Evolutionary conservation across 768 basidiomycete genomes (phyloP).

Genomic region (Naganishia vaughanmartiniae): DNA sequence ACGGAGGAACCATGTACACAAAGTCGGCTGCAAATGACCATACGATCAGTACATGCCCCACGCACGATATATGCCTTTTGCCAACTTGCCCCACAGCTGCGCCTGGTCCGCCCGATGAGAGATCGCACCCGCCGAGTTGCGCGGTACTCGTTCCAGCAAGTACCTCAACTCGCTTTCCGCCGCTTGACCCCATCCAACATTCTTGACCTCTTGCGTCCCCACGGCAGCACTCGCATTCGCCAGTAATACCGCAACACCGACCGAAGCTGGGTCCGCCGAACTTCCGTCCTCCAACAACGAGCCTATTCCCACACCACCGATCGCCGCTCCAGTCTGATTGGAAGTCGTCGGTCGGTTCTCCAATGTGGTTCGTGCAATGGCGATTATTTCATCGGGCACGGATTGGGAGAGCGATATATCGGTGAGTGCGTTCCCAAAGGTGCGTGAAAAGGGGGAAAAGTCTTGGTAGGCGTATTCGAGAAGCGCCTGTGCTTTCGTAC

Average conservation of each 20-base stretch:
- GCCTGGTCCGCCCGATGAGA: constrained; percentile 52
- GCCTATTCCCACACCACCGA: constrained; percentile 22
- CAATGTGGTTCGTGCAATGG: constrained; percentile 43
- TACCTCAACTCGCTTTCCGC: constrained; percentile 44
- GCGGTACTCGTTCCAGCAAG: constrained; percentile 45
- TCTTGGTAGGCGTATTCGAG: constrained; percentile 47
- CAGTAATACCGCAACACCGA: constrained; percentile 43
- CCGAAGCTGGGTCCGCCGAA: constrained; percentile 50
- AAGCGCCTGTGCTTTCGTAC: constrained; percentile 44
- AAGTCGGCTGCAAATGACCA: constrained; percentile 47
- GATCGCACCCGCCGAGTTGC: constrained; percentile 52
- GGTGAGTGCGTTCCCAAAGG: constrained; percentile 10
- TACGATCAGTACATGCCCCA: neutral
- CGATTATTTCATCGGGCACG: constrained; percentile 35
- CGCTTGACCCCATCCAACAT: constrained; percentile 45
- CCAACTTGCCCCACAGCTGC: constrained; percentile 46
- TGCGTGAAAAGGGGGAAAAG: constrained; percentile 38
- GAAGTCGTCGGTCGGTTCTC: constrained; percentile 39
- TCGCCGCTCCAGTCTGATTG: constrained; percentile 11
- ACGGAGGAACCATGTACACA: constrained; percentile 57
- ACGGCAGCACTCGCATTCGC: constrained; percentile 34
- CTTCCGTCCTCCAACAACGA: constrained; percentile 44
- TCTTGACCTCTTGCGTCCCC: constrained; percentile 37
- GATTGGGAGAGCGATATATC: constrained; percentile 33
- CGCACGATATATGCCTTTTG: too few relatives aligned